phyloP scores from a whole-genome alignment of 352 stramenopile genomes.

The Globisporangium cylindrosporum region DNA sequence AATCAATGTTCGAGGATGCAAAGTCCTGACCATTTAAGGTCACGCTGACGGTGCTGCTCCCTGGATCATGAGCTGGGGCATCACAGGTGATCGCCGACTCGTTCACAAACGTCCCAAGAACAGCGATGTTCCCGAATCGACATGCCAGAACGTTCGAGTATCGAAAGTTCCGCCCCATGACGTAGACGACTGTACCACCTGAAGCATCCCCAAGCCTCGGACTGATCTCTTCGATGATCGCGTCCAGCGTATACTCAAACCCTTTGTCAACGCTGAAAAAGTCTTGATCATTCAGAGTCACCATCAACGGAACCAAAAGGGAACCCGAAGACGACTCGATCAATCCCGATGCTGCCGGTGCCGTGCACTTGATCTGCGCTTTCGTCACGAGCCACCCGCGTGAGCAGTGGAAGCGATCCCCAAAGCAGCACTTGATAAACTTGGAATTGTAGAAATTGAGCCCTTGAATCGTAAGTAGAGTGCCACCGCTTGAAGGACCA shows the following conservation, averaged over 20 bases:
- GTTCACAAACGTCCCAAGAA: slow-evolving; percentile 60
- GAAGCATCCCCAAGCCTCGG: slow-evolving; percentile 39
- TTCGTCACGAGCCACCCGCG: slow-evolving; percentile 34
- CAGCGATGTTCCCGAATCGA: slow-evolving; percentile 40
- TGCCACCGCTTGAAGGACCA: slow-evolving; percentile 50
- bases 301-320: slow-evolving; percentile 38
- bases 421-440: slow-evolving; percentile 64
- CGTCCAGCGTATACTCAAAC: slow-evolving; percentile 66
- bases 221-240: slow-evolving; percentile 35
- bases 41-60: slow-evolving; percentile 38
- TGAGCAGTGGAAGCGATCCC: slow-evolving; percentile 33
- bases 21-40: slow-evolving; percentile 76
- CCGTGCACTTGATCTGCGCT: slow-evolving; percentile 33
- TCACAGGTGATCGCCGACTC: slow-evolving; percentile 52
- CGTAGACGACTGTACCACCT: slow-evolving; percentile 54
- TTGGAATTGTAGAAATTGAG: slow-evolving; percentile 58
- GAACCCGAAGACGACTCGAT: slow-evolving; percentile 13
- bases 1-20: slow-evolving; percentile 18
- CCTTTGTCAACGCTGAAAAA: slow-evolving; percentile 32
- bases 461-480: slow-evolving; percentile 49
- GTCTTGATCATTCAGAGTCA: slow-evolving; percentile 83
- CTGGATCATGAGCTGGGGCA: slow-evolving; percentile 34
- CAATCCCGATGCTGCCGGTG: slow-evolving; percentile 22
- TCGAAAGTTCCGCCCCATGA: slow-evolving; percentile 64
- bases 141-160: slow-evolving; percentile 52